Evolutionary conservation across 2,329 filamentous ascomycete genomes (phyloP).

Genomic region (Trichocomaceae sp.): DNA sequence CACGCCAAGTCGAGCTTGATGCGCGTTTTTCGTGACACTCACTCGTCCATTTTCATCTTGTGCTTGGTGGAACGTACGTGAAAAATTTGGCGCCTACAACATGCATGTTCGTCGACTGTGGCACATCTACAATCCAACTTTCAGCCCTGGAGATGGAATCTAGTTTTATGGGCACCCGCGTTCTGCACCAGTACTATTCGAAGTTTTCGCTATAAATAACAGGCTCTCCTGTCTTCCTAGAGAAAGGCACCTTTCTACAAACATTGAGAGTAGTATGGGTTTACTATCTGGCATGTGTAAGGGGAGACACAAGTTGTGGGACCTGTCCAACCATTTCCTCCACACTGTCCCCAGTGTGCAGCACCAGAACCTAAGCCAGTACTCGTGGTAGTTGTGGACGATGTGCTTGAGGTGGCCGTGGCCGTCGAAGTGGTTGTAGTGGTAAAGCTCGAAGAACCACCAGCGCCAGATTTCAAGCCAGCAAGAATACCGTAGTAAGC

Average conservation of each 20-base stretch:
- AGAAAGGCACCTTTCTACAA: conserved; percentile 13
- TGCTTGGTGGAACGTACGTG: too few species aligned
- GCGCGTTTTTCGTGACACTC: too few species aligned
- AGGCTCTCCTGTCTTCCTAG: background rate
- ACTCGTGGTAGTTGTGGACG: conserved; percentile 15
- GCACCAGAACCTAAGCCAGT: conserved; percentile 15
- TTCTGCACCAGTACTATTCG: too few species aligned
- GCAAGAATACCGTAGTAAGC: conserved; percentile 35
- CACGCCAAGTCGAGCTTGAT: too few species aligned
- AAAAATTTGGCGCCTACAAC: too few species aligned
- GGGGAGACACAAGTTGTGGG: conserved; percentile 22
- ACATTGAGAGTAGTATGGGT: conserved; percentile 28
- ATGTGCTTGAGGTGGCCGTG: conserved; percentile 12
- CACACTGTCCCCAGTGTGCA: conserved; percentile 24
- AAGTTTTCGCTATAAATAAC: too few species aligned
- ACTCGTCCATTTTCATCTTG: too few species aligned
- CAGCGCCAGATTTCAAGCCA: conserved; percentile 11
- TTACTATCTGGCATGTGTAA: conserved; percentile 22
- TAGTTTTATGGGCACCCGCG: too few species aligned
- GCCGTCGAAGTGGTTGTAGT: conserved; percentile 14
- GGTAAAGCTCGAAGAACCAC: conserved; percentile 16
- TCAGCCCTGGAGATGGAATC: too few species aligned
- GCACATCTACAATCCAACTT: too few species aligned
- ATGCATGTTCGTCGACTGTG: too few species aligned
- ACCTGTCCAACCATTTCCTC: conserved; percentile 24